Evolutionary conservation across 2,329 filamentous ascomycete genomes (phyloP).

Genomic region (Fusarium acutatum): DNA sequence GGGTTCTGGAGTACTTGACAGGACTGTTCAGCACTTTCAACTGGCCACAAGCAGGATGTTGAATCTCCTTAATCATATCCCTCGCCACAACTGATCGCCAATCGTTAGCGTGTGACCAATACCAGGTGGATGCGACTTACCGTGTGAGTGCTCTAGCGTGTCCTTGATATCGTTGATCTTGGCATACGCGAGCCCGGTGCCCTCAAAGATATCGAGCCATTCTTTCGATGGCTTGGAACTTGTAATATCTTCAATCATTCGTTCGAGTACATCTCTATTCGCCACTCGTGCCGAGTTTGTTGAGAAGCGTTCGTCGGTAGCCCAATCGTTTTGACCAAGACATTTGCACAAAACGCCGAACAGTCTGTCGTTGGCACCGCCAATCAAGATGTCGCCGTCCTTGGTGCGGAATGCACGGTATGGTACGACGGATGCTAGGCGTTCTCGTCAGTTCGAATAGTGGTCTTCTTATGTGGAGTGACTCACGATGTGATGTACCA

Average conservation of each 20-base stretch:
- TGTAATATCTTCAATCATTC: conserved; percentile 78
- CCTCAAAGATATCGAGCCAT: conserved; percentile 86
- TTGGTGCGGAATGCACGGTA: conserved; percentile 83
- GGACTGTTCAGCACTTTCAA: conserved; percentile 92
- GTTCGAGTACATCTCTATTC: conserved; percentile 79
- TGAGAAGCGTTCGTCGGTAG: conserved; percentile 63
- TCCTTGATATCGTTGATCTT: conserved; percentile 91
- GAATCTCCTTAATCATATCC: conserved; percentile 85
- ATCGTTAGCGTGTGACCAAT: accelerated
- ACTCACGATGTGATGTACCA: conserved; percentile 90
- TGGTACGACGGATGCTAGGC: conserved; percentile 87
- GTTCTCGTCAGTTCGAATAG: accelerated
- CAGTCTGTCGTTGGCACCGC: conserved; percentile 73
- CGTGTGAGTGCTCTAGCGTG: conserved; percentile 84
- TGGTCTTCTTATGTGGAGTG: accelerated
- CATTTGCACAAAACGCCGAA: conserved; percentile 70
- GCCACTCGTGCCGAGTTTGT: conserved; percentile 70
- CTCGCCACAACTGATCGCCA: conserved; percentile 59
- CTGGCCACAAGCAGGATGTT: conserved; percentile 81
- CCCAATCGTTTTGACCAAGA: conserved; percentile 65
- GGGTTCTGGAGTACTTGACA: conserved; percentile 88
- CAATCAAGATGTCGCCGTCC: conserved; percentile 72
- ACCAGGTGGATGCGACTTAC: conserved; percentile 47
- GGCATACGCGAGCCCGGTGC: conserved; percentile 86
- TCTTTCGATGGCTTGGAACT: conserved; percentile 79